Evolutionary conservation across 352 stramenopile species (phyloP).

Genomic region (Phytophthora syringae): DNA sequence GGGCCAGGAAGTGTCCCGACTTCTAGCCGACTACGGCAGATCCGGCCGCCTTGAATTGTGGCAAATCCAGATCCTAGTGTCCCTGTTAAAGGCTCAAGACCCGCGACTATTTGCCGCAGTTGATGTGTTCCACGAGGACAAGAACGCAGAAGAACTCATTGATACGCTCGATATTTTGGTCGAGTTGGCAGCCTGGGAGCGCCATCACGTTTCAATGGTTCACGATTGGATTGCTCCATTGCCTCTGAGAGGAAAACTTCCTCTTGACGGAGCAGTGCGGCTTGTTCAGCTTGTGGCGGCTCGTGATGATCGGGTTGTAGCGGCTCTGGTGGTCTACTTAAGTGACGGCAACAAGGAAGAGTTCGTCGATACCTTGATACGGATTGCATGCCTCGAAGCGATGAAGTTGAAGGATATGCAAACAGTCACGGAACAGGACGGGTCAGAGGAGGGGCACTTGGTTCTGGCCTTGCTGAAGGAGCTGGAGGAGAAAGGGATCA

Average conservation of each 20-base stretch:
- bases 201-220: slow-evolving; percentile 56
- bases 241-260: slow-evolving; percentile 34
- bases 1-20: slow-evolving; percentile 26
- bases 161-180: slow-evolving; percentile 67
- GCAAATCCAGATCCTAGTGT: slow-evolving; percentile 70
- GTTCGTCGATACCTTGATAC: slow-evolving; percentile 66
- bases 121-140: slow-evolving; percentile 62
- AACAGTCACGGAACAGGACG: slow-evolving; percentile 7
- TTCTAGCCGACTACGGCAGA: slow-evolving; percentile 47
- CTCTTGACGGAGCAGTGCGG: slow-evolving; percentile 30
- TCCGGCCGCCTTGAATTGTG: slow-evolving; percentile 52
- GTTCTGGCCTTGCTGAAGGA: slow-evolving; percentile 34
- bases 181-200: slow-evolving; percentile 69
- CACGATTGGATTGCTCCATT: slow-evolving; percentile 64
- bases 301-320: slow-evolving; percentile 71
- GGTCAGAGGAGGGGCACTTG: slow-evolving; percentile 28
- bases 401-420: slow-evolving; percentile 24
- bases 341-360: slow-evolving; percentile 69
- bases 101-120: slow-evolving; percentile 59
- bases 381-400: slow-evolving; percentile 49
- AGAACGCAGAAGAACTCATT: slow-evolving; percentile 51
- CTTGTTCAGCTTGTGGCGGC: slow-evolving; percentile 52
- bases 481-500: slow-evolving; percentile 29
- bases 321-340: slow-evolving; percentile 69
- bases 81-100: slow-evolving; percentile 47